Percentiles rank a stretch among this genome's conserved stretches.
Evolutionary conservation across 1,284 basidiomycete genomes (phyloP).

Genomic region (Cryptococcus floricola): DNA sequence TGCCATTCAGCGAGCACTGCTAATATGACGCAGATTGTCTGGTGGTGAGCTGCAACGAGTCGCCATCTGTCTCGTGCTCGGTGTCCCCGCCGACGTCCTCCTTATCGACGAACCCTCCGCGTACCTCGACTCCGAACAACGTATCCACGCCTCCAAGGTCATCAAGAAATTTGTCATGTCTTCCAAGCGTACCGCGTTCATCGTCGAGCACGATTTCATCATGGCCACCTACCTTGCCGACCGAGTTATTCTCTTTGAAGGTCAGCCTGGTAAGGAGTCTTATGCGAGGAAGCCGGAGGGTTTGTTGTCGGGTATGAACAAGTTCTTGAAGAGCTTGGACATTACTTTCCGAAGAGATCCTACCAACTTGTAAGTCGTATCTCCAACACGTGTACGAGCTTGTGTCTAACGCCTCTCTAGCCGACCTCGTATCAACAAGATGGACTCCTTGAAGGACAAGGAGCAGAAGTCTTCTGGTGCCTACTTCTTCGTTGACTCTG

Average conservation of each 20-base stretch:
- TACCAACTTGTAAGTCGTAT: constrained; percentile 64
- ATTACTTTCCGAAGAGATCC: constrained; percentile 96
- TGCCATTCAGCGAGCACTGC: background rate
- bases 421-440: constrained; percentile 85
- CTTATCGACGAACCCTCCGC: constrained; percentile 67
- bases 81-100: constrained; percentile 66
- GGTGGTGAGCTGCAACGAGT: constrained; percentile 96
- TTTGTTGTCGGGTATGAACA: constrained; percentile 46
- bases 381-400: background rate
- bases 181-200: constrained; percentile 91
- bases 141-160: constrained; percentile 93
- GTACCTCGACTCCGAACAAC: constrained; percentile 89
- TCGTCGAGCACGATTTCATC: constrained; percentile 93
- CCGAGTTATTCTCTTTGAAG: constrained; percentile 93
- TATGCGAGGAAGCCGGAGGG: constrained; percentile 69
- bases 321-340: constrained; percentile 85
- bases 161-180: constrained; percentile 96
- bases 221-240: constrained; percentile 90
- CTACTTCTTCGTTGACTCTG: constrained; percentile 45
- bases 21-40: constrained; percentile 56
- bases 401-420: constrained; percentile 11
- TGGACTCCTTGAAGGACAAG: constrained; percentile 84
- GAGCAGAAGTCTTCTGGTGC: constrained; percentile 68
- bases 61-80: constrained; percentile 83
- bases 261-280: constrained; percentile 72